Evolutionary conservation across 202 grass and related monocot species (phyloP).

Genomic region (Setaria viridis): DNA sequence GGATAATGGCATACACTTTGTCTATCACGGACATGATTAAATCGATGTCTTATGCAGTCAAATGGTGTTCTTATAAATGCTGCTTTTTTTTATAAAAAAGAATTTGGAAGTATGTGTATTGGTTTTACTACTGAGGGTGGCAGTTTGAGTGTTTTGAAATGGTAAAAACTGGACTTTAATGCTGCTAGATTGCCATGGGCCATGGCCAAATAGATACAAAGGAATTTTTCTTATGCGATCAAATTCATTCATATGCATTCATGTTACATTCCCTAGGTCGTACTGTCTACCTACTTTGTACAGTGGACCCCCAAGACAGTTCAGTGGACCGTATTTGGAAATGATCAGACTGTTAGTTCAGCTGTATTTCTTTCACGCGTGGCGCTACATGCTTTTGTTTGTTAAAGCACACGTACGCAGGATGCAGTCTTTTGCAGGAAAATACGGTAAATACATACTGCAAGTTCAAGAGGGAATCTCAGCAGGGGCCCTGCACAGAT

Average conservation of each 20-base stretch:
- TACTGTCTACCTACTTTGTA: not conserved
- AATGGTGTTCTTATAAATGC: not conserved
- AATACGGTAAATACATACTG: not conserved
- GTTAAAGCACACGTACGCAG: not conserved
- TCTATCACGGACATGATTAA: not conserved
- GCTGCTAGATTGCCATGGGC: not conserved
- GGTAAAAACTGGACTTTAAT: not conserved
- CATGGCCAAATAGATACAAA: not conserved
- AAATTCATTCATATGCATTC: not conserved
- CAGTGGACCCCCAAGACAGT: constrained; percentile 22
- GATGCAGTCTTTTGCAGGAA: not conserved
- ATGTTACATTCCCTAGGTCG: not conserved
- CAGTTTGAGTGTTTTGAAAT: not conserved
- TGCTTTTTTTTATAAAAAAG: not conserved
- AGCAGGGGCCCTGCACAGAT: not conserved
- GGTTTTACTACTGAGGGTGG: not conserved
- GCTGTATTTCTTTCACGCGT: constrained; percentile 11
- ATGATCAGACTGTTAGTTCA: constrained; percentile 15
- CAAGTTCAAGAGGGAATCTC: constrained; percentile 28
- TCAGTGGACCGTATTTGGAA: constrained; percentile 6
- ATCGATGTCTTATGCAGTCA: not conserved
- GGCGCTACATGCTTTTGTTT: constrained; percentile 11
- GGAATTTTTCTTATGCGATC: not conserved
- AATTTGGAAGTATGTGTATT: not conserved
- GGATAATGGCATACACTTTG: not conserved